Conservation (phyloP, 2,329 filamentous ascomycete species). For the Diaporthe sp. region DNA sequence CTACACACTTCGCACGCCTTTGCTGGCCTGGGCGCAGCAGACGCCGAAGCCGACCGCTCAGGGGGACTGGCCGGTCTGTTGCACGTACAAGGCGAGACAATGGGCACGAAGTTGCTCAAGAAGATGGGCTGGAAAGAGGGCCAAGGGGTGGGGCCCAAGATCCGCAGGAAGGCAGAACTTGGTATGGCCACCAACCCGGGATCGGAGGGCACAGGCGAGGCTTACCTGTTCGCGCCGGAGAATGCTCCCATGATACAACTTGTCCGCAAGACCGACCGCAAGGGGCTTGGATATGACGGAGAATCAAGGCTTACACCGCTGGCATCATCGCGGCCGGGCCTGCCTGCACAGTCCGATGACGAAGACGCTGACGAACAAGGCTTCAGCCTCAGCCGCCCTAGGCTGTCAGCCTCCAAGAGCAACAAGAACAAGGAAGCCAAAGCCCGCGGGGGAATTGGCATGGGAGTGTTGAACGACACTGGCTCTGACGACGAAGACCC, state of each 20-base stretch:
- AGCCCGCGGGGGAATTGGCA: constrained; percentile 79
- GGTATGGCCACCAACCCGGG: constrained; percentile 61
- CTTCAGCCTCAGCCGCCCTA: constrained; percentile 47
- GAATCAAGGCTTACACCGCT: constrained; percentile 66
- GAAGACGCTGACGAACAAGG: constrained; percentile 56
- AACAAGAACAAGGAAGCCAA: constrained; percentile 66
- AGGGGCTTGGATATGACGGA: constrained; percentile 77
- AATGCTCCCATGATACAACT: constrained; percentile 80
- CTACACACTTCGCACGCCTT: constrained; percentile 82
- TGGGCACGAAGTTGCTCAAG: constrained; percentile 87
- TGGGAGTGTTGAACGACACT: constrained; percentile 91
- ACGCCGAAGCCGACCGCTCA: constrained; percentile 64
- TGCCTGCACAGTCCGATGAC: constrained; percentile 57
- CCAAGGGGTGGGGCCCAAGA: constrained; percentile 91
- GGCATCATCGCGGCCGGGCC: constrained; percentile 46
- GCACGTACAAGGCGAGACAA: constrained; percentile 81
- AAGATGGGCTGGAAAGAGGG: constrained; percentile 97
- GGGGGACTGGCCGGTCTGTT: constrained; percentile 80
- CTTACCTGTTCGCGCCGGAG: constrained; percentile 87
- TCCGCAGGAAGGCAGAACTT: constrained; percentile 80
- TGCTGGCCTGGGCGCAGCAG: constrained; percentile 79
- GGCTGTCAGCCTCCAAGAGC: constrained; percentile 39
- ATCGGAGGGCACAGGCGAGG: constrained; percentile 58
- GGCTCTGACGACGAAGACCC: constrained; percentile 96
- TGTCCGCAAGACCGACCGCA: constrained; percentile 75